Evolutionary conservation across 2,329 filamentous ascomycete species (phyloP).

Genomic region (Cylindrodendrum hubeiense): DNA sequence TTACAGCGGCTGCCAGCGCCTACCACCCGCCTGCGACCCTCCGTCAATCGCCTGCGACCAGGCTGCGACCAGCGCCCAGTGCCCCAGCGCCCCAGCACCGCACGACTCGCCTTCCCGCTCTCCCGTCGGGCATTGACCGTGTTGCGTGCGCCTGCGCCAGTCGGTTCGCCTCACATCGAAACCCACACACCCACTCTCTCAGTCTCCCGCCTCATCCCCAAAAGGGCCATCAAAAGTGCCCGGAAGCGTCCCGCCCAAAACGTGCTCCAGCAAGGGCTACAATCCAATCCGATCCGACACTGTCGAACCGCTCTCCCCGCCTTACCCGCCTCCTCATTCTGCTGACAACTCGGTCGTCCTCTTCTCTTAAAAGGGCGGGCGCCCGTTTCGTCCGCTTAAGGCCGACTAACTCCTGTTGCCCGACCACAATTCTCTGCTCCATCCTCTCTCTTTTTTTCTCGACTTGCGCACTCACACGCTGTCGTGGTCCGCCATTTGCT

Average conservation of each 20-base stretch:
- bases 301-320: background rate
- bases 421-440: conserved; percentile 1
- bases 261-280: background rate
- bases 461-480: background rate
- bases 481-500: background rate
- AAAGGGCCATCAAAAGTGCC: conserved; percentile 10
- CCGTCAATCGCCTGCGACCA: background rate
- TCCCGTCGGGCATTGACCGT: background rate
- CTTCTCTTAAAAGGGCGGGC: background rate
- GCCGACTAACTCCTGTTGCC: conserved; percentile 6
- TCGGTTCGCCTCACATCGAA: conserved; percentile 2
- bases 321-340: conserved; percentile 1
- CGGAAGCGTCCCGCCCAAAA: conserved; percentile 4
- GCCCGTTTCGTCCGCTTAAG: conserved; percentile 15
- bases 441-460: background rate
- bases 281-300: background rate
- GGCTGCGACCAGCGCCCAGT: background rate
- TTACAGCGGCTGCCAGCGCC: background rate
- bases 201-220: background rate
- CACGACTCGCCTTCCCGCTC: background rate
- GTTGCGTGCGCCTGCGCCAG: too few species aligned
- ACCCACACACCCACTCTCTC: conserved; percentile 3
- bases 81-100: background rate
- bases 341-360: conserved; percentile 6
- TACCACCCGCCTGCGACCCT: too few species aligned